A percentile compares a stretch with the other conserved stretches of the same genome.
Conservation (phyloP, 208 protist genomes). For the Zelonia costaricensis region DNA sequence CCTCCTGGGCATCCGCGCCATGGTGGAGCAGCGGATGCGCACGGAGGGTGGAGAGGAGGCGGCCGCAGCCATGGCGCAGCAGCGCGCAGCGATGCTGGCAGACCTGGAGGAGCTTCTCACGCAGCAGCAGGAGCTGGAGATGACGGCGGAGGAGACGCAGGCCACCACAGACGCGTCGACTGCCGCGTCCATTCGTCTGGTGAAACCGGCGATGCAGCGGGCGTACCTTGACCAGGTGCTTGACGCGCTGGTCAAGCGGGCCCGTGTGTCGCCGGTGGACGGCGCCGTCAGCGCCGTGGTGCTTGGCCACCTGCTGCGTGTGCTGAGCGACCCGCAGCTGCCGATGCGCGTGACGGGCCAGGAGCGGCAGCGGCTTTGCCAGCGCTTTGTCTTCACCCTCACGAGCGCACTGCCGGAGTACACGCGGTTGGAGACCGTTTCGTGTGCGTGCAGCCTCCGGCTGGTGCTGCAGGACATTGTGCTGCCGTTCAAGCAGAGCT, state of each 20-base stretch:
- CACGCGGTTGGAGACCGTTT: conserved; percentile 28
- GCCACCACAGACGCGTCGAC: not conserved
- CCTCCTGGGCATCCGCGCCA: conserved; percentile 96
- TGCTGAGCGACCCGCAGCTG: conserved; percentile 12
- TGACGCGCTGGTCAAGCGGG: conserved; percentile 34
- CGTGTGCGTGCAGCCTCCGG: conserved; percentile 34
- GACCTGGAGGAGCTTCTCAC: conserved; percentile 12
- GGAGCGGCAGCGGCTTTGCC: conserved; percentile 30
- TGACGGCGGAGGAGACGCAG: not conserved
- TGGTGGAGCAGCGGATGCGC: conserved; percentile 91
- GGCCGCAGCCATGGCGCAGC: not conserved
- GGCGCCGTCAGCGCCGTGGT: conserved; percentile 44
- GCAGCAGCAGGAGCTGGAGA: conserved; percentile 9
- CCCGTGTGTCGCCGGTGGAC: conserved; percentile 55
- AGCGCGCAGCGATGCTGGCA: not conserved
- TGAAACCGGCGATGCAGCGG: conserved; percentile 22
- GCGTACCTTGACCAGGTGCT: conserved; percentile 49
- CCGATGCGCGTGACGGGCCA: conserved; percentile 10
- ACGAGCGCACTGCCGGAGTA: conserved; percentile 28
- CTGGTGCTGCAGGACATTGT: conserved; percentile 41
- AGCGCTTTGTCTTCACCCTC: conserved; percentile 29
- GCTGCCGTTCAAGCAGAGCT: conserved; percentile 56
- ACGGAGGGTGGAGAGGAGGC: not conserved
- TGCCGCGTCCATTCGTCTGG: not conserved
- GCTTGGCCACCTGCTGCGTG: conserved; percentile 39